These are phyloP conservation scores for Myriangium duriaei DNA, from an alignment of 2,329 filamentous ascomycete species.

Conservation along the genomic window DNA sequence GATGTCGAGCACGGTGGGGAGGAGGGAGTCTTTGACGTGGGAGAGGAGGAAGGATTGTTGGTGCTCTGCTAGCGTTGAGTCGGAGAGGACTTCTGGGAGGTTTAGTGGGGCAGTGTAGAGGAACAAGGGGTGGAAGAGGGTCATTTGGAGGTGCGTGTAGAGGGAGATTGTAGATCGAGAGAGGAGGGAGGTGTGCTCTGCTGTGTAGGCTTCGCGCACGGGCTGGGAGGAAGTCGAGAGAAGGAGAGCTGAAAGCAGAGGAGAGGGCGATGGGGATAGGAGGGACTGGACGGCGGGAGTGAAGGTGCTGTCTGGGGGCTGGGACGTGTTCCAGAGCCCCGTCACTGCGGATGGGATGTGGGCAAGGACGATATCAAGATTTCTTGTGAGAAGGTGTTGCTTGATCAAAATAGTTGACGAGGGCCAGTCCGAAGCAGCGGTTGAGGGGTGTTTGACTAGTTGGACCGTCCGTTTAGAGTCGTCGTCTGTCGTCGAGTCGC, in stretches of 20 bases:
- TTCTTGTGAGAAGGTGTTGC: neutral
- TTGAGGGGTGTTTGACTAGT: neutral
- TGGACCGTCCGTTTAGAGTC: neutral
- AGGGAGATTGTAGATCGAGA: neutral
- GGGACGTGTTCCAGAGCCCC: neutral
- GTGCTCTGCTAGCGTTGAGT: constrained; percentile 16
- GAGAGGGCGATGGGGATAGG: neutral
- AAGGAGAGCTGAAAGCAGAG: neutral
- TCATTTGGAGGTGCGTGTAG: constrained; percentile 5
- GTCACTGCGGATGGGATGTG: neutral
- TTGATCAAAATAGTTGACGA: neutral
- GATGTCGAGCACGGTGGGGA: constrained; percentile 17
- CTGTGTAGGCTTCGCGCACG: constrained; percentile 1
- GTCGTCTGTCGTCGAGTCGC: neutral
- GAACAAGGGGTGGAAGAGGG: constrained; percentile 16
- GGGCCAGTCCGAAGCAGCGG: neutral
- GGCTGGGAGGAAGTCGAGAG: neutral
- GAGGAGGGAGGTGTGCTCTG: neutral
- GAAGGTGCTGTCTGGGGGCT: neutral
- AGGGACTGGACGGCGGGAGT: neutral
- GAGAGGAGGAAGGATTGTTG: constrained; percentile 17
- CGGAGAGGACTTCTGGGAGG: constrained; percentile 14
- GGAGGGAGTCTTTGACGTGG: constrained; percentile 16
- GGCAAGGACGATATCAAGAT: neutral
- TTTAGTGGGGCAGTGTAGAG: constrained; percentile 18